phyloP scores from a whole-genome alignment of 2,329 filamentous ascomycete species.

The Aureobasidium namibiae region DNA sequence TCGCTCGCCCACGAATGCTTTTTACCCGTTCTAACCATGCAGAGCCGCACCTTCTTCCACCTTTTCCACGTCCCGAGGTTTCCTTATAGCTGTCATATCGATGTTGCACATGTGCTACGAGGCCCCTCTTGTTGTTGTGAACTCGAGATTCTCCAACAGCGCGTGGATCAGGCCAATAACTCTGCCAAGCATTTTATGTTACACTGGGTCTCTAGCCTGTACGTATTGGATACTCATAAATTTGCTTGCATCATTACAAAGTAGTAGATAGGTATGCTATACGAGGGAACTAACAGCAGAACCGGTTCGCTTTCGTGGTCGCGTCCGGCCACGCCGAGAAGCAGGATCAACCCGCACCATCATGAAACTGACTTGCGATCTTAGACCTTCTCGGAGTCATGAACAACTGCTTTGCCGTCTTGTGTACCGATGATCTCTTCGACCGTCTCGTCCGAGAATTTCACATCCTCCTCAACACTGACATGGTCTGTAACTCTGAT shows the following conservation, averaged over 20 bases:
- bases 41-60: neutral
- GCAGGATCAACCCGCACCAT: neutral
- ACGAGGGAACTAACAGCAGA: neutral
- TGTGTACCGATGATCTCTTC: slow-evolving; percentile 51
- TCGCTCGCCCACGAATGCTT: neutral
- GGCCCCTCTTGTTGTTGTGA: neutral
- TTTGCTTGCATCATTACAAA: slow-evolving; percentile 7
- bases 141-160: no score
- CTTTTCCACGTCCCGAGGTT: neutral
- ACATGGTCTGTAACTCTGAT: slow-evolving; percentile 74
- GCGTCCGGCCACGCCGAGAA: neutral
- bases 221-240: neutral
- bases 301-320: neutral
- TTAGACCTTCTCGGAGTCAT: slow-evolving; percentile 17
- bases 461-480: slow-evolving; percentile 70
- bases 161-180: neutral
- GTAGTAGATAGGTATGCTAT: neutral
- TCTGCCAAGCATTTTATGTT: neutral
- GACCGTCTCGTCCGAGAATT: slow-evolving; percentile 74
- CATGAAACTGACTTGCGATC: neutral
- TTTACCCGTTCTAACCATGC: neutral
- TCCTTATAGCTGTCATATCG: neutral
- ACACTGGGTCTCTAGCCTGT: neutral
- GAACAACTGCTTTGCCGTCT: slow-evolving; percentile 14
- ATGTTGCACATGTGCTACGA: neutral